phyloP scores from a whole-genome alignment of 495 filamentous ascomycete species.

The Penicillium coffeae region DNA sequence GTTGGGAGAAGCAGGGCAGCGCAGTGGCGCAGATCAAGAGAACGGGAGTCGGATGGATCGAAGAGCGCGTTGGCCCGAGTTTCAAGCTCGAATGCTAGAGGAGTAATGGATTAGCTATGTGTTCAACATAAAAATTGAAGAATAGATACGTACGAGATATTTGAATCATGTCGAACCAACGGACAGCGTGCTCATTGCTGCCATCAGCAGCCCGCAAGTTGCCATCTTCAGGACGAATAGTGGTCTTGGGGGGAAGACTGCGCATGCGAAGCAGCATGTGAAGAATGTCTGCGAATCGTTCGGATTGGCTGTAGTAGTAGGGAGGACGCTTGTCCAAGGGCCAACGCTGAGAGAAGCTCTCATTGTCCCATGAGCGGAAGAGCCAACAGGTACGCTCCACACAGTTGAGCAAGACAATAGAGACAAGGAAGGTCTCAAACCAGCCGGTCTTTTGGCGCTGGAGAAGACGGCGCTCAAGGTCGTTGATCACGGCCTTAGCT shows the following conservation, averaged over 20 bases:
- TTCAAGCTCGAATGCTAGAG: constrained; percentile 39
- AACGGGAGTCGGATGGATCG: constrained; percentile 61
- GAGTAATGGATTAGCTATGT: not conserved
- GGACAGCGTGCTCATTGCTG: constrained; percentile 45
- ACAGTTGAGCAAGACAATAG: constrained; percentile 71
- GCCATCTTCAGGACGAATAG: constrained; percentile 47
- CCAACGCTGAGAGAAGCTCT: constrained; percentile 55
- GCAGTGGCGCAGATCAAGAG: constrained; percentile 62
- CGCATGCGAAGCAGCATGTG: constrained; percentile 73
- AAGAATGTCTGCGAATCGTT: constrained; percentile 66
- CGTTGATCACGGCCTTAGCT: constrained; percentile 66
- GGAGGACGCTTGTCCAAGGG: constrained; percentile 66
- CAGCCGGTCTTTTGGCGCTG: constrained; percentile 66
- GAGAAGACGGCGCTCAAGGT: constrained; percentile 69
- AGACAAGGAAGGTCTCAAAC: constrained; percentile 72
- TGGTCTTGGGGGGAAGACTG: constrained; percentile 61
- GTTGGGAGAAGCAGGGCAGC: constrained; percentile 54
- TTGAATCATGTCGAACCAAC: constrained; percentile 61
- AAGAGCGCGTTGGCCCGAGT: constrained; percentile 48
- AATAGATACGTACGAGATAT: constrained; percentile 52
- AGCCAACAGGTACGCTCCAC: constrained; percentile 83
- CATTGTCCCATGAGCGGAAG: constrained; percentile 69
- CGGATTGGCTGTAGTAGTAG: constrained; percentile 65
- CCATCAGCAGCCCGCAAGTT: constrained; percentile 51
- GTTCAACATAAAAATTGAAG: not conserved